phyloP scores from a whole-genome alignment of 139 green algal genomes.

The Microglena sp. region DNA sequence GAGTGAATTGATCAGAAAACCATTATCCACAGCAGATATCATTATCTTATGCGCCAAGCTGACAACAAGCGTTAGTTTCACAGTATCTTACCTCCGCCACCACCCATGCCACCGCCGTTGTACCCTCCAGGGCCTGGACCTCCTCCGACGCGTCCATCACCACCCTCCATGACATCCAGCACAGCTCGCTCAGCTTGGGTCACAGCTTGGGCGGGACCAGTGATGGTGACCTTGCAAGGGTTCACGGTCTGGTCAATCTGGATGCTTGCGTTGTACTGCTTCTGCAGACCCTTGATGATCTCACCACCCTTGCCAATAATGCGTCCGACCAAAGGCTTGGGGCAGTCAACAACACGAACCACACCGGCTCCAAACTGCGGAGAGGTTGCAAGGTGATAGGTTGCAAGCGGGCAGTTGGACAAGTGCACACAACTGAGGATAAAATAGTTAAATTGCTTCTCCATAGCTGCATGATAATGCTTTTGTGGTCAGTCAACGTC shows the following conservation, averaged over 20 bases:
- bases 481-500: neutral
- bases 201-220: constrained; percentile 44
- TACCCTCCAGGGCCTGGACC: constrained; percentile 3
- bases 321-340: constrained; percentile 81
- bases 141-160: constrained; percentile 12
- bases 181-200: constrained; percentile 21
- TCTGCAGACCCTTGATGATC: constrained; percentile 89
- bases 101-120: constrained; percentile 9
- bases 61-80: neutral
- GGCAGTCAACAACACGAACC: constrained; percentile 63
- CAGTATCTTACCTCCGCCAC: neutral
- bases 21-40: no score
- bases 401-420: neutral
- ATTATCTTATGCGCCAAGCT: no score
- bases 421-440: neutral
- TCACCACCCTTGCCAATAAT: constrained; percentile 91
- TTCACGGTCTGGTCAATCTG: constrained; percentile 75
- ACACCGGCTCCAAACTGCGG: constrained; percentile 48
- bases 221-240: constrained; percentile 79
- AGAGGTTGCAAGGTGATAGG: neutral
- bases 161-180: no score
- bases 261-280: constrained; percentile 65
- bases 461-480: neutral
- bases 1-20: no score
- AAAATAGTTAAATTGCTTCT: constrained; percentile 1